These are phyloP conservation scores for Grosmannia huntii DNA, from an alignment of 2,329 filamentous ascomycete genomes.

Conservation along the genomic window DNA sequence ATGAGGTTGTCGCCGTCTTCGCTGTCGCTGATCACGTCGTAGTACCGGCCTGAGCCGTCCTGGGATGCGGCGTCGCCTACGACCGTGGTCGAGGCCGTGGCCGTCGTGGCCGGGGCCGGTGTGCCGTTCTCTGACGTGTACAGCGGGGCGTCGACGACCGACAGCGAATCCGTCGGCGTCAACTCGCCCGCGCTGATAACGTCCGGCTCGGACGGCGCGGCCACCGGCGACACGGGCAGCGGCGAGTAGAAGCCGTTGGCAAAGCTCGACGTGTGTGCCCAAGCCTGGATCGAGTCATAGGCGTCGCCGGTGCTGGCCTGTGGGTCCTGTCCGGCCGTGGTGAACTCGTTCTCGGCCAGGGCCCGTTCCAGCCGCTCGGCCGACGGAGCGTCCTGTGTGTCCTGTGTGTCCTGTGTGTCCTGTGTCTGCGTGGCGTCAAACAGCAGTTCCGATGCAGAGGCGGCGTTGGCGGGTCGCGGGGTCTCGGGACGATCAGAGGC, in stretches of 20 bases:
- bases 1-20: slow-evolving; percentile 38
- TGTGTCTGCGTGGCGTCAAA: slow-evolving; percentile 3
- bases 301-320: slow-evolving; percentile 30
- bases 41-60: slow-evolving; percentile 15
- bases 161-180: slow-evolving; percentile 47
- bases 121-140: neutral
- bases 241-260: slow-evolving; percentile 47
- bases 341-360: slow-evolving; percentile 29
- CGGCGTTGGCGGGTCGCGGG: neutral
- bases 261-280: slow-evolving; percentile 38
- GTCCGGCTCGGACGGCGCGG: slow-evolving; percentile 38
- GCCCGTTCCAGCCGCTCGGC: slow-evolving; percentile 21
- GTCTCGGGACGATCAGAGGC: slow-evolving; percentile 25
- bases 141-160: slow-evolving; percentile 37
- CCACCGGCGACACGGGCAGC: slow-evolving; percentile 37
- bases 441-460: slow-evolving; percentile 9
- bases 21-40: slow-evolving; percentile 46
- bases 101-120: neutral
- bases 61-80: slow-evolving; percentile 18
- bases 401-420: too few species aligned
- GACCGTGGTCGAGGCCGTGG: neutral
- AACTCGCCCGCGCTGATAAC: slow-evolving; percentile 38
- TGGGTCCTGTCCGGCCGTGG: slow-evolving; percentile 35
- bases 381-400: neutral
- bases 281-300: slow-evolving; percentile 51